phyloP scores from a whole-genome alignment of 2,329 filamentous ascomycete genomes.

The Raffaelea deltoideospora region DNA sequence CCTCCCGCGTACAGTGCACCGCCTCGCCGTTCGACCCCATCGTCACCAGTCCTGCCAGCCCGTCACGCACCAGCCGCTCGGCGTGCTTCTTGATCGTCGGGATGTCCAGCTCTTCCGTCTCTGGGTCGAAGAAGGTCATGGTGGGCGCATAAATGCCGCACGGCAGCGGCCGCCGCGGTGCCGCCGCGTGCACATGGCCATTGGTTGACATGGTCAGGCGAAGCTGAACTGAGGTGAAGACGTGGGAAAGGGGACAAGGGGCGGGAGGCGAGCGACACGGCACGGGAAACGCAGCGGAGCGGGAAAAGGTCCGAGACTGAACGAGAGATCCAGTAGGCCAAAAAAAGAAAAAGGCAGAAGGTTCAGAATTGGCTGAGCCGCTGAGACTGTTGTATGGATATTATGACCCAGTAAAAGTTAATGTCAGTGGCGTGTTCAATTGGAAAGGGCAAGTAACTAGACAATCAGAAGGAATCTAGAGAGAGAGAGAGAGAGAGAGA shows the following conservation, averaged over 20 bases:
- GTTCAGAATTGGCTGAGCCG: too few species aligned
- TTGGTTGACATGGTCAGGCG: slow-evolving; percentile 21
- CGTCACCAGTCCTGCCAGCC: slow-evolving; percentile 66
- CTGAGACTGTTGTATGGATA: background rate
- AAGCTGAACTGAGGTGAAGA: too few species aligned
- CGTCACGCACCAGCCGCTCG: slow-evolving; percentile 59
- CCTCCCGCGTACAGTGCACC: slow-evolving; percentile 64
- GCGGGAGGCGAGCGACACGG: too few species aligned
- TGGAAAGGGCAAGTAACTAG: too few species aligned
- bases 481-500: background rate
- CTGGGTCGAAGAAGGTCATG: slow-evolving; percentile 78
- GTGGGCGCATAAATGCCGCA: slow-evolving; percentile 79
- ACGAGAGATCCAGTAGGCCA: too few species aligned
- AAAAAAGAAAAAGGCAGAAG: too few species aligned
- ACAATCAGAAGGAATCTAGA: too few species aligned
- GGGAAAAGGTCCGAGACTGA: too few species aligned
- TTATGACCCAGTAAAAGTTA: background rate
- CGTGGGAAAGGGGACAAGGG: too few species aligned
- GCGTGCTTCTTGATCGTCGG: slow-evolving; percentile 67
- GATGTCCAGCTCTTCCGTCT: slow-evolving; percentile 74
- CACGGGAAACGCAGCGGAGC: too few species aligned
- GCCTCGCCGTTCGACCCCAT: slow-evolving; percentile 90
- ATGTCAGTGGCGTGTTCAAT: too few species aligned
- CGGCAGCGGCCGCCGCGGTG: slow-evolving; percentile 43
- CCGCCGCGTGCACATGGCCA: slow-evolving; percentile 20